Conservation (phyloP, 1,284 basidiomycete species). For the Pisolithus thermaeus region DNA sequence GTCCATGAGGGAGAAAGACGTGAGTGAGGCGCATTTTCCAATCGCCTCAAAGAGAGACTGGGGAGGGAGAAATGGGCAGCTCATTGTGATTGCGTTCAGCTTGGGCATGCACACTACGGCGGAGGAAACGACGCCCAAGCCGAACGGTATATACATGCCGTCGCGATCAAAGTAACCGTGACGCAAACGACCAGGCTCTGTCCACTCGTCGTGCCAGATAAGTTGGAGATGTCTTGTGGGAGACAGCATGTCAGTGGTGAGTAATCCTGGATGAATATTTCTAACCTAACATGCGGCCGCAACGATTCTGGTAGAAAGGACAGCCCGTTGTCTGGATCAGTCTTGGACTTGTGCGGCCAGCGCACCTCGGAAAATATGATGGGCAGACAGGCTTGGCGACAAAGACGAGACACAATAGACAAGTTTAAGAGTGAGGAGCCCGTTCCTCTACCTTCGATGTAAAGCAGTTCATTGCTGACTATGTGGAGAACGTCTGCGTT, state of each 20-base stretch:
- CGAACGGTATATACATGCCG: constrained; percentile 20
- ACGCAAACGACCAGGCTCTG: constrained; percentile 27
- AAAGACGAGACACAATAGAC: constrained; percentile 18
- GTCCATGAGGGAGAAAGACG: constrained; percentile 24
- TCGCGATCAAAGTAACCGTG: constrained; percentile 26
- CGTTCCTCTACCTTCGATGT: constrained; percentile 1
- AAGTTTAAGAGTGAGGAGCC: constrained; percentile 18
- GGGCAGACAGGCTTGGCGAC: constrained; percentile 28
- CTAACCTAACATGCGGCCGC: constrained; percentile 27
- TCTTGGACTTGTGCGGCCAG: constrained; percentile 27
- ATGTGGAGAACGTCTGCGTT: constrained; percentile 31
- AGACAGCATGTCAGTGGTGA: not conserved
- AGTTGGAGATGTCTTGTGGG: constrained; percentile 25
- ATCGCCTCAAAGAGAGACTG: constrained; percentile 23
- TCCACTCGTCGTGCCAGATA: constrained; percentile 31
- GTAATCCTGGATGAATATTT: not conserved
- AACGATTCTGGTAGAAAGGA: constrained; percentile 24
- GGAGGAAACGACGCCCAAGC: constrained; percentile 18
- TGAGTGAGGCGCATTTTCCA: constrained; percentile 22
- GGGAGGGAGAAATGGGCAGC: constrained; percentile 27
- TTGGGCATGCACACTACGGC: constrained; percentile 25
- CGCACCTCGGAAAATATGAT: constrained; percentile 28
- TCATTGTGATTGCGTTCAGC: constrained; percentile 21
- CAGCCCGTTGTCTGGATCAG: constrained; percentile 17
- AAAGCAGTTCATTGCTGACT: constrained; percentile 23